Percentiles rank a stretch among this genome's conserved stretches.
Evolutionary conservation across 495 filamentous ascomycete species (phyloP).

Genomic region (Tuber calosporum): DNA sequence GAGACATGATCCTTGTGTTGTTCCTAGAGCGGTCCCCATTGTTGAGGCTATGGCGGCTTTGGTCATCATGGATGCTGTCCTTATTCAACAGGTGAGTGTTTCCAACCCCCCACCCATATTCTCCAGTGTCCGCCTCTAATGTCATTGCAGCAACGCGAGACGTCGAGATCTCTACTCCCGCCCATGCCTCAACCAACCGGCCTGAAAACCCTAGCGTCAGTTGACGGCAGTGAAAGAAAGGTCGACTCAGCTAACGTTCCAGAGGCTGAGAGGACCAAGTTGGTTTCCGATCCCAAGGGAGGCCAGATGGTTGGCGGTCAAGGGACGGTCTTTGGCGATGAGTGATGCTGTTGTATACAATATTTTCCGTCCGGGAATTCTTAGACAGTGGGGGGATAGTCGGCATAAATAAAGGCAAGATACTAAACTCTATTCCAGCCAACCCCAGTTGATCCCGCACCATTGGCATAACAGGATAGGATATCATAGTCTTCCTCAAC

Average conservation of each 20-base stretch:
- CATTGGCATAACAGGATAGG: not conserved
- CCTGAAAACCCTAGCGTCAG: constrained; percentile 20
- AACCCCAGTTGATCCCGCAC: not conserved
- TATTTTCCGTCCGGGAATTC: not conserved
- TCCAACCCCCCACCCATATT: not conserved
- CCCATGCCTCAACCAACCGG: constrained; percentile 43
- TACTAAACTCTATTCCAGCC: not conserved
- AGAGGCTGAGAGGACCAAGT: constrained; percentile 8
- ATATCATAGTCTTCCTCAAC: not conserved
- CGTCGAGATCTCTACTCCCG: constrained; percentile 51
- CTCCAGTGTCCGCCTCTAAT: constrained; percentile 7
- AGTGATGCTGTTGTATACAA: constrained; percentile 15
- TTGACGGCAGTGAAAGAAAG: constrained; percentile 23
- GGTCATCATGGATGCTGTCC: constrained; percentile 82
- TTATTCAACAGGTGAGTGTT: constrained; percentile 65
- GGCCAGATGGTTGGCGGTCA: constrained; percentile 15
- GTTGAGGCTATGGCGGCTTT: constrained; percentile 93
- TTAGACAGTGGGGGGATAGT: not conserved
- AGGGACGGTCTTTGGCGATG: constrained; percentile 35
- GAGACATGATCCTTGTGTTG: constrained; percentile 90
- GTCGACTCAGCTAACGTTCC: constrained; percentile 4
- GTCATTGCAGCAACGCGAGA: constrained; percentile 40
- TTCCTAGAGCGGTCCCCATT: constrained; percentile 88
- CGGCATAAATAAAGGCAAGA: not conserved
- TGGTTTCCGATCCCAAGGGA: constrained; percentile 6